phyloP scores from a whole-genome alignment of 2,329 filamentous ascomycete species.

The Aspergillus phoenicis region DNA sequence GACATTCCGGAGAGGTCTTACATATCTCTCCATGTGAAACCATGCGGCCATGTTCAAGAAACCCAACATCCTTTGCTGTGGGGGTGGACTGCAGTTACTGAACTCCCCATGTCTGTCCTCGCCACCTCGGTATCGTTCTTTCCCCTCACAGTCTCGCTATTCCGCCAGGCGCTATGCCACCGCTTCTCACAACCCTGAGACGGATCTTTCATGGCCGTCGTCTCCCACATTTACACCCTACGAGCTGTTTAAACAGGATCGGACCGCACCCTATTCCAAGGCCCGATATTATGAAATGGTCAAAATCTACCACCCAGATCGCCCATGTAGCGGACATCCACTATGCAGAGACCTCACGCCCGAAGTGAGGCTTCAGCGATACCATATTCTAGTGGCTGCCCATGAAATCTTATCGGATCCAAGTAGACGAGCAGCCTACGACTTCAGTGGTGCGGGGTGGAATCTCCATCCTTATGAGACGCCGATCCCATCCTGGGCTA shows the following conservation, averaged over 20 bases:
- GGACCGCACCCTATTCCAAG: constrained; percentile 75
- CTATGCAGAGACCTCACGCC: constrained; percentile 56
- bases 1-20: neutral
- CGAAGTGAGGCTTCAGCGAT: constrained; percentile 76
- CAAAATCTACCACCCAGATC: constrained; percentile 94
- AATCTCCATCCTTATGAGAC: constrained; percentile 47
- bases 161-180: constrained; percentile 37
- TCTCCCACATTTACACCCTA: constrained; percentile 69
- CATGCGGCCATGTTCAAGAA: constrained; percentile 54
- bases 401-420: constrained; percentile 86
- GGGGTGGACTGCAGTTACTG: constrained; percentile 41
- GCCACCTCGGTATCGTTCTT: constrained; percentile 32
- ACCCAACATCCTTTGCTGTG: constrained; percentile 41
- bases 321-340: constrained; percentile 49
- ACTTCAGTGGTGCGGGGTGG: constrained; percentile 82
- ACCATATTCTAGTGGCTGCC: constrained; percentile 83
- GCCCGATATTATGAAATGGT: constrained; percentile 84
- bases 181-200: constrained; percentile 31
- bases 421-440: constrained; percentile 76
- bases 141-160: constrained; percentile 21
- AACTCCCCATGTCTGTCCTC: constrained; percentile 25
- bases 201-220: constrained; percentile 46
- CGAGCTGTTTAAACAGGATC: constrained; percentile 73
- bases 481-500: constrained; percentile 24
- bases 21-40: constrained; percentile 26